Conservation (phyloP, 176 grass and related monocot genomes). For the Oryza coarctata region DNA sequence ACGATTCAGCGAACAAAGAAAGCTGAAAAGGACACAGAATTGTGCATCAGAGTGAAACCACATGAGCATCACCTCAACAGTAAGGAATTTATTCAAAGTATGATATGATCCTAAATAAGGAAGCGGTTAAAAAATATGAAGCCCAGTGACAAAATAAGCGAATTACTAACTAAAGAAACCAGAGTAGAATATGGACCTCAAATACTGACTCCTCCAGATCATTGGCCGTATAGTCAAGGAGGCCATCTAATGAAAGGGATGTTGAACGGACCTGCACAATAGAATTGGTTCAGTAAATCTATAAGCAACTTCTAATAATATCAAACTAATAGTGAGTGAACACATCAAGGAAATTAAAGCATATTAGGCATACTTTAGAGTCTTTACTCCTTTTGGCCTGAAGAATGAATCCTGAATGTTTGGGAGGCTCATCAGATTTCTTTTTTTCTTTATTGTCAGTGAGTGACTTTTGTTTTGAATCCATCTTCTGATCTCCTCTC, state of each 20-base stretch:
- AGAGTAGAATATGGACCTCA: slow-evolving; percentile 60
- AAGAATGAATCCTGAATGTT: slow-evolving; percentile 90
- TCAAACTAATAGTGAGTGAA: slow-evolving; percentile 6
- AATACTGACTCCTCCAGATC: slow-evolving; percentile 91
- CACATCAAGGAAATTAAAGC: background rate
- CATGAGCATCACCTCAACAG: slow-evolving; percentile 8
- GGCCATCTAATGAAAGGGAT: slow-evolving; percentile 84
- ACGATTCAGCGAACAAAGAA: slow-evolving; percentile 91
- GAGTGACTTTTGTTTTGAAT: slow-evolving; percentile 50
- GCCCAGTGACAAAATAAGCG: background rate
- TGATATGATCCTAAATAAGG: background rate
- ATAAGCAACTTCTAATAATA: background rate
- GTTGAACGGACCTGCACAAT: slow-evolving; percentile 72
- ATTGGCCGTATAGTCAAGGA: slow-evolving; percentile 92
- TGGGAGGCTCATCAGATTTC: slow-evolving; percentile 73
- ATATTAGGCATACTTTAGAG: slow-evolving; percentile 67
- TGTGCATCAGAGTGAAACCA: slow-evolving; percentile 8
- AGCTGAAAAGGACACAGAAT: slow-evolving; percentile 58
- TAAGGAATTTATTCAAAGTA: background rate
- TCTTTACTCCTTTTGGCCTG: slow-evolving; percentile 67
- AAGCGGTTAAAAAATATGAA: background rate
- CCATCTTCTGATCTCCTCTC: slow-evolving; percentile 52
- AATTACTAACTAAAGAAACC: slow-evolving; percentile 8
- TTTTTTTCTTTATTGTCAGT: slow-evolving; percentile 64
- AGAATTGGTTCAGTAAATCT: slow-evolving; percentile 14